Percentiles rank a stretch among this genome's conserved stretches.
Conservation (phyloP, 1,284 basidiomycete genomes). For the Cutaneotrichosporon cavernicola region DNA sequence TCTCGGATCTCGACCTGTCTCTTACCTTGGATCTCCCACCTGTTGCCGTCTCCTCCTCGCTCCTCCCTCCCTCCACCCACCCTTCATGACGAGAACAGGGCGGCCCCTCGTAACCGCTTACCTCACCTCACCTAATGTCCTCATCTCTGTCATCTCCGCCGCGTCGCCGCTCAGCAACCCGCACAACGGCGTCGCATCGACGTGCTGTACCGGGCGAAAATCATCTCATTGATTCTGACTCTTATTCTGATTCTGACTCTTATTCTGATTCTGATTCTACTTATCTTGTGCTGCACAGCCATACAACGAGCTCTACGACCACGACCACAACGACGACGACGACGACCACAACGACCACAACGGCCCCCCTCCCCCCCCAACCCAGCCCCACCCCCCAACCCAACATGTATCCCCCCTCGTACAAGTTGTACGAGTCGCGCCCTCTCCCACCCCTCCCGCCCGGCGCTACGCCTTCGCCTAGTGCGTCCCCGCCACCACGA, state of each 20-base stretch:
- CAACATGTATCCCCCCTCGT: not conserved
- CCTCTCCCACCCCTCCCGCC: not conserved
- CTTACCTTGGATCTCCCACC: no score
- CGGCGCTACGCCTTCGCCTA: not conserved
- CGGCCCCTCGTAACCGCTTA: not conserved
- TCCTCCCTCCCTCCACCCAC: not conserved
- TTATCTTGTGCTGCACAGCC: no score
- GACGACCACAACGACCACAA: no score
- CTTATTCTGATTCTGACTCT: no score
- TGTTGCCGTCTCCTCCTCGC: no score
- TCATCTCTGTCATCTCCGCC: not conserved
- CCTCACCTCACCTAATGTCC: conserved; percentile 2
- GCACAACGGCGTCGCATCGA: not conserved
- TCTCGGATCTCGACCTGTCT: not conserved
- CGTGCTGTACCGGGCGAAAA: no score
- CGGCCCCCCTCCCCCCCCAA: not conserved
- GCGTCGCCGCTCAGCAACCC: no score
- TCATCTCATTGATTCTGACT: no score
- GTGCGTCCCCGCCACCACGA: not conserved
- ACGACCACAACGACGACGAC: no score
- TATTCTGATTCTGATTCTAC: no score
- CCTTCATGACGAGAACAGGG: conserved; percentile 5
- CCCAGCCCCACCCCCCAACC: no score
- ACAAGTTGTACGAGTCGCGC: not conserved
- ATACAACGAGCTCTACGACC: no score